These are phyloP conservation scores for Entomortierella parvispora DNA, from an alignment of 192 early-diverging fungal genomes.

Conservation along the genomic window DNA sequence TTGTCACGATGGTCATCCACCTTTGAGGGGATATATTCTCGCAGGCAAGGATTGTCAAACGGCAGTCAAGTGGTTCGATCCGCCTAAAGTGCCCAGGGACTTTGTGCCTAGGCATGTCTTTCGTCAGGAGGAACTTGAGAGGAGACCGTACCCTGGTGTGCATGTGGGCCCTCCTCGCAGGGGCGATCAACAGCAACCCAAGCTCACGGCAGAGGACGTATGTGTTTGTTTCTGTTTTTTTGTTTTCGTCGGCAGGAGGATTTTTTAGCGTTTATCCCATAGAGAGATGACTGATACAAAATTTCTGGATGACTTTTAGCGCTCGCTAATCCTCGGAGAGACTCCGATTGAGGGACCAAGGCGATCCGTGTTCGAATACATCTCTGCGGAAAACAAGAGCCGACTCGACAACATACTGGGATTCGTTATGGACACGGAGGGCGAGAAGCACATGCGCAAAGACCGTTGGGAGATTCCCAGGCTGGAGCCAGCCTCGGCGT, in stretches of 20 bases:
- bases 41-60: slow-evolving; percentile 42
- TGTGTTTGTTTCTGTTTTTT: not conserved
- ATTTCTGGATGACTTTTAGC: no score
- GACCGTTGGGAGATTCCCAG: slow-evolving; percentile 49
- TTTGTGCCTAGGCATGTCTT: slow-evolving; percentile 22
- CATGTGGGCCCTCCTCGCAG: no score
- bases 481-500: slow-evolving; percentile 73
- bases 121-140: no score
- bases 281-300: no score
- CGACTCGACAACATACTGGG: slow-evolving; percentile 64
- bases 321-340: slow-evolving; percentile 77
- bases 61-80: slow-evolving; percentile 55
- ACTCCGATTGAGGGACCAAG: slow-evolving; percentile 67
- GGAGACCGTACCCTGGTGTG: no score
- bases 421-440: slow-evolving; percentile 48
- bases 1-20: slow-evolving; percentile 64
- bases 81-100: slow-evolving; percentile 25
- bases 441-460: slow-evolving; percentile 37
- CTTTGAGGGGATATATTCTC: slow-evolving; percentile 65
- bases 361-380: slow-evolving; percentile 79
- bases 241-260: no score
- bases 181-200: slow-evolving; percentile 1
- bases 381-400: slow-evolving; percentile 73
- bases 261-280: no score
- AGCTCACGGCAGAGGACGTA: slow-evolving; percentile 51